Conservation (phyloP, 805 yeast genomes). For the Jamesozyma spencerorum region DNA sequence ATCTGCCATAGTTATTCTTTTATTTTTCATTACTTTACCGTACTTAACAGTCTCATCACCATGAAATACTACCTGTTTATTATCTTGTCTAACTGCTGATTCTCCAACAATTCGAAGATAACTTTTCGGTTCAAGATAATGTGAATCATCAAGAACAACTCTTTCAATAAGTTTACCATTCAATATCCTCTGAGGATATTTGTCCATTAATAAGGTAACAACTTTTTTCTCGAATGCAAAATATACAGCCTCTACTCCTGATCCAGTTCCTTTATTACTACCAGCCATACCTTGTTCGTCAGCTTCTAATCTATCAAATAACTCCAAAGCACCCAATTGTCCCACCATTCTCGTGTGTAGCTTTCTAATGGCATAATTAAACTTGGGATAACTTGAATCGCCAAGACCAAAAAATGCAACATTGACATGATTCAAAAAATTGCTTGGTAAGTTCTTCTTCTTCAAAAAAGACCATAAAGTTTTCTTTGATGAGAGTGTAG, state of each 20-base stretch:
- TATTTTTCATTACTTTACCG: conserved; percentile 44
- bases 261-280: conserved; percentile 26
- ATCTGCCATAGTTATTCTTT: conserved; percentile 52
- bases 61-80: conserved; percentile 7
- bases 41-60: conserved; percentile 15
- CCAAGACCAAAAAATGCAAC: conserved; percentile 85
- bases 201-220: conserved; percentile 28
- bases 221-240: conserved; percentile 60
- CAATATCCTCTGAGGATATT: conserved; percentile 31
- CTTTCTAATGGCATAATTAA: conserved; percentile 80
- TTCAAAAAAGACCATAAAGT: conserved; percentile 65
- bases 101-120: conserved; percentile 9
- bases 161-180: conserved; percentile 16
- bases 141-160: conserved; percentile 15
- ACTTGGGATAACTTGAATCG: conserved; percentile 83
- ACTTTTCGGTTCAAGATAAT: conserved; percentile 23
- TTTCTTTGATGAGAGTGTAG: conserved; percentile 6
- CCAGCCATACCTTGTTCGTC: conserved; percentile 80
- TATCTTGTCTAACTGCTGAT: not conserved
- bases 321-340: conserved; percentile 74
- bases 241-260: conserved; percentile 59
- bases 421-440: conserved; percentile 49
- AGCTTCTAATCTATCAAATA: conserved; percentile 72
- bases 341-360: conserved; percentile 58
- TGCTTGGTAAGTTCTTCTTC: conserved; percentile 51